Percentiles rank a stretch among this genome's conserved stretches.
Evolutionary conservation across 306 rosid genomes (phyloP).

Genomic region (Dalbergia oliveri): DNA sequence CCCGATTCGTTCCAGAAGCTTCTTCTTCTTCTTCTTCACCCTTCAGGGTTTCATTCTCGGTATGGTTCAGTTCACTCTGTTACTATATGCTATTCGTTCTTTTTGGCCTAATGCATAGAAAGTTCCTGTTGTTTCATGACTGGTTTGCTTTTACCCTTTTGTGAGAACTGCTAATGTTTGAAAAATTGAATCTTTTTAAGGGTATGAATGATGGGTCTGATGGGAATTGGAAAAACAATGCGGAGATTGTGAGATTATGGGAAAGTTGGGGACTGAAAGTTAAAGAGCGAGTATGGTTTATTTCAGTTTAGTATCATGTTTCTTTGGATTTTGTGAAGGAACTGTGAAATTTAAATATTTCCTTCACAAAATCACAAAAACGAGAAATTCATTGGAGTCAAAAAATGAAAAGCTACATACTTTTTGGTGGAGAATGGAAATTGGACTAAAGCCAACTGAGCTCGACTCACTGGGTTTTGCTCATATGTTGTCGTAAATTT

Average conservation of each 20-base stretch:
- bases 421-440: conserved; percentile 3
- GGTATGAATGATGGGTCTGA: conserved; percentile 5
- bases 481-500: too few relatives aligned
- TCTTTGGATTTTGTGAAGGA: too few relatives aligned
- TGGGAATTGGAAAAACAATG: background rate
- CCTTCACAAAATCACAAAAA: too few relatives aligned
- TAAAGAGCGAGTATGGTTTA: too few relatives aligned
- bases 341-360: too few relatives aligned
- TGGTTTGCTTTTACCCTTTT: conserved; percentile 20
- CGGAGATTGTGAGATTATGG: background rate
- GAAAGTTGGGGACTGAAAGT: conserved; percentile 5
- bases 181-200: conserved; percentile 14
- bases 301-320: too few relatives aligned
- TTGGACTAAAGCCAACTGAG: too few relatives aligned
- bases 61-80: conserved; percentile 27
- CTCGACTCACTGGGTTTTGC: too few relatives aligned
- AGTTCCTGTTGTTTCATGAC: background rate
- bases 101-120: background rate
- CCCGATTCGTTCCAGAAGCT: conserved; percentile 36
- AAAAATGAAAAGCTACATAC: too few relatives aligned
- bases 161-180: background rate
- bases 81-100: background rate
- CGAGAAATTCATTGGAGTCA: too few relatives aligned
- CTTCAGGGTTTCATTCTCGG: conserved; percentile 9
- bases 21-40: conserved; percentile 29